Evolutionary conservation across 1,139 yeast species (phyloP), one percentile per base, ranked within the genome.

Genomic region (Saccharomyces hybrid): DNA sequence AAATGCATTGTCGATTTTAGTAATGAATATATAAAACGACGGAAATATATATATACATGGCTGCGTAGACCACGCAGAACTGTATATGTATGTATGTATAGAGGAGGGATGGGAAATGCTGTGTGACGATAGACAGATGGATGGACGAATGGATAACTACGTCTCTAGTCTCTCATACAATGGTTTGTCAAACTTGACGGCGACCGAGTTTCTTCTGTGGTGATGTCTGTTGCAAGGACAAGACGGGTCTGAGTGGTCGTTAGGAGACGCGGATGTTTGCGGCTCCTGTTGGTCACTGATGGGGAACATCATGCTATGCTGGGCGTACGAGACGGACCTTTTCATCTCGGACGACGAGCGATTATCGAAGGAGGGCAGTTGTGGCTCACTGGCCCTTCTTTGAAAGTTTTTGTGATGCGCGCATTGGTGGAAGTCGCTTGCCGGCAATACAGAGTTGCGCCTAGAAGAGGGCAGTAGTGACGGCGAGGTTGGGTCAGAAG

Each of bases 121-220:
- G 14, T 19, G 32, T 25, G 29, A 26, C 11, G 29, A 9, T n/a
- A 3, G 19, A 26, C 13, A n/a, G 34, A 8, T 4, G 28, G 16
- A 29, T 13, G n/a, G 32, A 13, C 11, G 38, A 8, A 32, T 32
- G 13, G 49, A 23, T 14, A 51, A 48, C 48, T 32, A 48, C 48
- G 57, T 32, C 47, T 52, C 44, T 41, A 52, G 16, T 25, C 44
- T 47, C 49, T 58, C 59, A 52, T 56, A 61, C 19, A 57, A 49
- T 5, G 68, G 66, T 55, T 63, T 66, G 49, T 63, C 56, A 54
- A 68, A 68, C 54, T 61, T 64, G 27, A 67, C 61, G 13, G 71
- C 71, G 6, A 63, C 58, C 8, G 70, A 66, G 51, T 68, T 66
- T 52, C 71, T 61, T 56, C 71, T 62, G 54, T 67, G 71, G 52